Evolutionary conservation across 805 yeast genomes (phyloP).

Genomic region (Candida schatavii): DNA sequence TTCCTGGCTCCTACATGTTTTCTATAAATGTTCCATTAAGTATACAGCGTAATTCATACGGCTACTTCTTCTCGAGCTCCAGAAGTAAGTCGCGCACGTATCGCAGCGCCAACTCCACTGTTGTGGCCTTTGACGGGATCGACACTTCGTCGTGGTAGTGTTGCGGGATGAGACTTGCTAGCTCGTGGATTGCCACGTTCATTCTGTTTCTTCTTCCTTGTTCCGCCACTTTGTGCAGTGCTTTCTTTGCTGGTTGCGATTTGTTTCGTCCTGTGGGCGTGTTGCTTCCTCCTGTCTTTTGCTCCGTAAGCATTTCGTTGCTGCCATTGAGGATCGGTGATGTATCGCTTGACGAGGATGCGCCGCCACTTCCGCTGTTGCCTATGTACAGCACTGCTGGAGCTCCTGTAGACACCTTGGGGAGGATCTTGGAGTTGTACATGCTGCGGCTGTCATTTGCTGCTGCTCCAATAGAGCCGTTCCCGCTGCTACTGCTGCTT

Average conservation of each 20-base stretch:
- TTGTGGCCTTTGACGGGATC: conserved; percentile 89
- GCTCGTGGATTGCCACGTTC: conserved; percentile 79
- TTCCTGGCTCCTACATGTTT: too few species aligned
- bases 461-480: neutral
- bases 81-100: conserved; percentile 49
- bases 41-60: too few species aligned
- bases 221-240: conserved; percentile 88
- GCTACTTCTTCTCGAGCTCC: conserved; percentile 22
- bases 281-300: neutral
- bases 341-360: conserved; percentile 6
- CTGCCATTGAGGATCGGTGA: conserved; percentile 5
- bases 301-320: neutral
- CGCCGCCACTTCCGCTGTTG: too few species aligned
- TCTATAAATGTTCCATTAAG: too few species aligned
- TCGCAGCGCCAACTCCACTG: conserved; percentile 82
- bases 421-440: conserved; percentile 4
- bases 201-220: conserved; percentile 93
- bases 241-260: conserved; percentile 46
- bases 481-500: neutral
- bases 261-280: neutral
- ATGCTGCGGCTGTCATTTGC: conserved; percentile 5
- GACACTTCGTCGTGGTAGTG: conserved; percentile 51
- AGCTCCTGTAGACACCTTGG: too few species aligned
- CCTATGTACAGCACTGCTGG: too few species aligned
- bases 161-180: conserved; percentile 67